A percentile compares a stretch with the other conserved stretches of the same genome.
These are phyloP conservation scores for Colletotrichum tropicale DNA, from an alignment of 2,329 filamentous ascomycete species.

Conservation along the genomic window DNA sequence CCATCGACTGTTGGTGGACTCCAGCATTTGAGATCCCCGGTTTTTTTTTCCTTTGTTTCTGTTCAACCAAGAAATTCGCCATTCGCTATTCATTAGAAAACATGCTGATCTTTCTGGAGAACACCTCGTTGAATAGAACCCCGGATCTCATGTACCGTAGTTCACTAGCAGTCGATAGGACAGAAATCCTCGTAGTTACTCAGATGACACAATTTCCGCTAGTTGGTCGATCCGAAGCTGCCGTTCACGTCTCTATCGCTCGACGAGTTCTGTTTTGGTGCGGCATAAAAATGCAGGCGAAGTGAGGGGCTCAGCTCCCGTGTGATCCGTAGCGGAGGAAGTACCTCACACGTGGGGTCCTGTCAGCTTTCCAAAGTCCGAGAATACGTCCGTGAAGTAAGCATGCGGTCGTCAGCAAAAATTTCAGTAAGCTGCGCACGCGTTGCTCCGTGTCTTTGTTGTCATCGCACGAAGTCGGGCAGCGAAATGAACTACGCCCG, in stretches of 20 bases:
- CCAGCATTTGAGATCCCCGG: accelerated
- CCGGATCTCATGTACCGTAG: neutral
- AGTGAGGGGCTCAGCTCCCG: neutral
- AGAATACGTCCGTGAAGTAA: neutral
- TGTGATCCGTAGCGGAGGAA: neutral
- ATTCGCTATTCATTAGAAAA: neutral
- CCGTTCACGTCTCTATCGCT: neutral
- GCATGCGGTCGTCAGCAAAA: neutral
- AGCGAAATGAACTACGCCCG: neutral
- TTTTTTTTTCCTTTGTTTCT: neutral
- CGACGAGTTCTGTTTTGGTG: neutral
- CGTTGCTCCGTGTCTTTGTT: neutral
- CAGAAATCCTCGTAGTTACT: neutral
- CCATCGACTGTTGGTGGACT: neutral
- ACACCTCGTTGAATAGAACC: neutral
- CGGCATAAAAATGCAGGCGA: neutral
- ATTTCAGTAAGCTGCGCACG: neutral
- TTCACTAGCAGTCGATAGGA: neutral
- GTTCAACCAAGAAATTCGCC: neutral
- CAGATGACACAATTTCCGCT: neutral
- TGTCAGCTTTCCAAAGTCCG: neutral
- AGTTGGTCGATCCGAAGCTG: neutral
- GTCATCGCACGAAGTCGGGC: neutral
- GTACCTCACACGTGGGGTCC: neutral
- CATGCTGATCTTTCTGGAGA: neutral